phyloP scores from a whole-genome alignment of 805 yeast genomes.

The Starmerella geochares region DNA sequence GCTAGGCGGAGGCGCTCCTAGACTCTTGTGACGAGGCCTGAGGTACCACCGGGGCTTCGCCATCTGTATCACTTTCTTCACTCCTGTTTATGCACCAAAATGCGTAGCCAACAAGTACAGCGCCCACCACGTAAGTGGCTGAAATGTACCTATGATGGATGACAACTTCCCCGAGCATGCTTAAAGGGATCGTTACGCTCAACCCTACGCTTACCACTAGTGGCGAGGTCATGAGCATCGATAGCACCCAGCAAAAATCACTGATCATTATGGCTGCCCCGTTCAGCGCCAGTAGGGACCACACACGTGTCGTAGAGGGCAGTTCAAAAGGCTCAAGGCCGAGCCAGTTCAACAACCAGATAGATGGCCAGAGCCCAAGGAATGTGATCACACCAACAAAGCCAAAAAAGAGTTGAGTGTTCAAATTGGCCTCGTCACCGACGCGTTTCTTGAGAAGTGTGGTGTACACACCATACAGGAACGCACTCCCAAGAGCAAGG shows the following conservation, averaged over 20 bases:
- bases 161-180: constrained; percentile 81
- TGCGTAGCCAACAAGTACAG: constrained; percentile 65
- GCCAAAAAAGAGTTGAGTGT: constrained; percentile 85
- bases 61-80: constrained; percentile 48
- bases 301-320: constrained; percentile 48
- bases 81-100: constrained; percentile 74
- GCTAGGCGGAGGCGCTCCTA: no score
- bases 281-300: constrained; percentile 49
- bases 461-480: constrained; percentile 86
- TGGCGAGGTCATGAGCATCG: constrained; percentile 87
- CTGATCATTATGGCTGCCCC: constrained; percentile 72
- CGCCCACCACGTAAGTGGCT: constrained; percentile 63
- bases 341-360: constrained; percentile 51
- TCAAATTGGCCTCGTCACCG: constrained; percentile 60
- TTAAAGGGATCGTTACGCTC: constrained; percentile 85
- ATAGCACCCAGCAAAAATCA: constrained; percentile 93
- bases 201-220: constrained; percentile 91
- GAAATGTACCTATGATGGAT: constrained; percentile 57
- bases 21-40: neutral
- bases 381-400: constrained; percentile 83
- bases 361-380: constrained; percentile 69
- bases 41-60: neutral
- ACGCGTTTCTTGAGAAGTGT: constrained; percentile 68
- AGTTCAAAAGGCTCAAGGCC: constrained; percentile 63
- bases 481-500: constrained; percentile 73